Evolutionary conservation across 495 filamentous ascomycete genomes (phyloP).

Genomic region (Articulospora tetracladia): DNA sequence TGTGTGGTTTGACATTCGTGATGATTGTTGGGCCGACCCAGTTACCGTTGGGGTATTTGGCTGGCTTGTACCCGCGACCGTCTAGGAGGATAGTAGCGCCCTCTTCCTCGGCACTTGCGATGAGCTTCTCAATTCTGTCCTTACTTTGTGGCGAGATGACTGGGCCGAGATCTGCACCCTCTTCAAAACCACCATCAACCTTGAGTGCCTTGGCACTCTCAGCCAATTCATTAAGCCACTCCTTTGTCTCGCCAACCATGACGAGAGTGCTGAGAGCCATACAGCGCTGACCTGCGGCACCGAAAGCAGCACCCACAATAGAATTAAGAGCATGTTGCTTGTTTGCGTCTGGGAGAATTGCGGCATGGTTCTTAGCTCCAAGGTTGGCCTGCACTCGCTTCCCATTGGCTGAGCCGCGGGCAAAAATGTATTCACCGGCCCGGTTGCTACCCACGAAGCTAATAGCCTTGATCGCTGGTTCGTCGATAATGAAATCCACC

Average conservation of each 20-base stretch:
- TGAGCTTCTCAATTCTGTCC: conserved; percentile 82
- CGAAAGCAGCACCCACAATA: conserved; percentile 92
- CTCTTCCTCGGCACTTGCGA: conserved; percentile 85
- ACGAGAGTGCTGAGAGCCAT: conserved; percentile 96
- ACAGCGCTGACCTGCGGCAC: conserved; percentile 94
- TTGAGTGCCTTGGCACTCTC: conserved; percentile 86
- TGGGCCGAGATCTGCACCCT: conserved; percentile 91
- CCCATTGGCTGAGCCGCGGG: conserved; percentile 85
- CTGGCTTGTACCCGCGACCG: conserved; percentile 80
- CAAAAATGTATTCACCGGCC: conserved; percentile 95
- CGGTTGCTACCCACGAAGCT: conserved; percentile 96
- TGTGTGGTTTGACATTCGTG: conserved; percentile 82
- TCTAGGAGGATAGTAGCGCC: conserved; percentile 95
- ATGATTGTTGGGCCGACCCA: conserved; percentile 96
- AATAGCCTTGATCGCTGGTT: conserved; percentile 95
- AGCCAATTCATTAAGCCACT: conserved; percentile 88
- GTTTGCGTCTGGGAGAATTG: conserved; percentile 92
- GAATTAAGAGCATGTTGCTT: conserved; percentile 97
- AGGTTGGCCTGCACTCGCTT: conserved; percentile 95
- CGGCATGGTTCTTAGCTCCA: conserved; percentile 97
- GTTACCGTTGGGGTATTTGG: conserved; percentile 95
- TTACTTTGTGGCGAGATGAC: conserved; percentile 93
- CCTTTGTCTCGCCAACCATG: conserved; percentile 90
- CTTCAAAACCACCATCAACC: conserved; percentile 93
- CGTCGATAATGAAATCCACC: conserved; percentile 97